These are phyloP conservation scores for Penicillium paneum DNA, from an alignment of 2,329 filamentous ascomycete genomes.

Conservation along the genomic window DNA sequence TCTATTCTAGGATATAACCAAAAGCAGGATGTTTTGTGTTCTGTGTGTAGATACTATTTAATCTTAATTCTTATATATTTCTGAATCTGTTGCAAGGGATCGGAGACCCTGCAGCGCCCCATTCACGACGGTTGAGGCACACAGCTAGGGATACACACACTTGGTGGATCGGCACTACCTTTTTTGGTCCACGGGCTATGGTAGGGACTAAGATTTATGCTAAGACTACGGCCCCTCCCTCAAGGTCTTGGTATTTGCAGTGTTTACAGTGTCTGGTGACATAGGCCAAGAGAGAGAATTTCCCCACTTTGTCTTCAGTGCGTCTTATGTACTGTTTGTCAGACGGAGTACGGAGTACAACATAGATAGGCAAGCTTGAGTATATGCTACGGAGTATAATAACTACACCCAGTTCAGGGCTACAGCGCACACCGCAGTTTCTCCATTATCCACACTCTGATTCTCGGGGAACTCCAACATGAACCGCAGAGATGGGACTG, in stretches of 20 bases:
- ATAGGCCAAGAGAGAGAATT: slow-evolving; percentile 23
- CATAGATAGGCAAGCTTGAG: slow-evolving; percentile 21
- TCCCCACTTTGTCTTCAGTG: slow-evolving; percentile 25
- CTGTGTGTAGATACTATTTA: too few relatives aligned
- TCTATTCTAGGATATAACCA: not conserved
- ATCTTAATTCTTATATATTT: too few relatives aligned
- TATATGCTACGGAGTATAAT: too few relatives aligned
- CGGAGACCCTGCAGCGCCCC: slow-evolving; percentile 19
- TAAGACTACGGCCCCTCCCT: slow-evolving; percentile 1
- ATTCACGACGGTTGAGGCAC: slow-evolving; percentile 12
- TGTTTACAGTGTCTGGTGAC: slow-evolving; percentile 15
- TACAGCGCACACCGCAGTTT: slow-evolving; percentile 23
- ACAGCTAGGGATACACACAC: slow-evolving; percentile 10
- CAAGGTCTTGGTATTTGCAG: not conserved
- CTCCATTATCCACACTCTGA: not conserved
- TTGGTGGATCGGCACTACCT: not conserved
- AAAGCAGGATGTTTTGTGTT: too few relatives aligned
- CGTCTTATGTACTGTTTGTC: not conserved
- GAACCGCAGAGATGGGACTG: slow-evolving; percentile 1
- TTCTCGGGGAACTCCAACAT: slow-evolving; percentile 1
- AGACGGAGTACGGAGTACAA: too few relatives aligned
- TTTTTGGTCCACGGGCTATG: not conserved
- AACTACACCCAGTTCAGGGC: too few relatives aligned
- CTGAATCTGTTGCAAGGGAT: slow-evolving; percentile 18
- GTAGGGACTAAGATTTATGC: not conserved